A percentile compares a stretch with the other conserved stretches of the same genome.
Evolutionary conservation across 305 asterid genomes (phyloP).

Genomic region (Fraxinus greggii): DNA sequence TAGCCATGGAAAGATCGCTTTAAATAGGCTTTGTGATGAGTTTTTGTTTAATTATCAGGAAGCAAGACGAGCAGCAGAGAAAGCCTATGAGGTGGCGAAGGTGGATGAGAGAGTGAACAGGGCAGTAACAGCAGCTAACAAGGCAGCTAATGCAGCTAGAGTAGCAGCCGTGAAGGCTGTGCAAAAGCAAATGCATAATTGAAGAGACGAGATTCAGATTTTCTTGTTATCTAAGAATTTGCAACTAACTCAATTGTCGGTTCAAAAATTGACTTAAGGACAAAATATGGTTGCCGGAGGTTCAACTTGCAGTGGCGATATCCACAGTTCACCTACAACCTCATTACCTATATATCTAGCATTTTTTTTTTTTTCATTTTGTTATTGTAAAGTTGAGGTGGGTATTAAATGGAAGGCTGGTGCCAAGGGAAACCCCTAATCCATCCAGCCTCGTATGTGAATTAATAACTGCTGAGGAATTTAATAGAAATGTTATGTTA

Average conservation of each 20-base stretch:
- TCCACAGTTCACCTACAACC: neutral
- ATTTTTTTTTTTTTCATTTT: neutral
- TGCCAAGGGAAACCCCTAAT: slow-evolving; percentile 46
- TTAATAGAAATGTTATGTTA: slow-evolving; percentile 34
- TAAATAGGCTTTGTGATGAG: slow-evolving; percentile 5
- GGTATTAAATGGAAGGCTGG: slow-evolving; percentile 46
- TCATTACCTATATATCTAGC: neutral
- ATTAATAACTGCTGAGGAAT: slow-evolving; percentile 40
- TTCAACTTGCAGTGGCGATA: neutral
- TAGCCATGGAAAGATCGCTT: neutral
- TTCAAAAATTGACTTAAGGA: neutral
- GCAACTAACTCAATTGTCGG: slow-evolving; percentile 1
- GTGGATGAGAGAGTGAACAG: slow-evolving; percentile 85
- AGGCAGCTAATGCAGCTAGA: slow-evolving; percentile 89
- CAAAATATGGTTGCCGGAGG: slow-evolving; percentile 11
- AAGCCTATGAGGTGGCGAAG: slow-evolving; percentile 71
- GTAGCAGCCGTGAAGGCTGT: slow-evolving; percentile 84
- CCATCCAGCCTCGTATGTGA: slow-evolving; percentile 46
- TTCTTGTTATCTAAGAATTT: slow-evolving; percentile 29
- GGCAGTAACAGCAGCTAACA: slow-evolving; percentile 71
- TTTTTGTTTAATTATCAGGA: slow-evolving; percentile 44
- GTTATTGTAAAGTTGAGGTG: slow-evolving; percentile 43
- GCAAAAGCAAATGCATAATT: slow-evolving; percentile 78
- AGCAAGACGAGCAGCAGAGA: slow-evolving; percentile 76
- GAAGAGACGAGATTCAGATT: slow-evolving; percentile 57